Conservation (phyloP, 148 eudicot species). For the Fagopyrum tataricum region DNA sequence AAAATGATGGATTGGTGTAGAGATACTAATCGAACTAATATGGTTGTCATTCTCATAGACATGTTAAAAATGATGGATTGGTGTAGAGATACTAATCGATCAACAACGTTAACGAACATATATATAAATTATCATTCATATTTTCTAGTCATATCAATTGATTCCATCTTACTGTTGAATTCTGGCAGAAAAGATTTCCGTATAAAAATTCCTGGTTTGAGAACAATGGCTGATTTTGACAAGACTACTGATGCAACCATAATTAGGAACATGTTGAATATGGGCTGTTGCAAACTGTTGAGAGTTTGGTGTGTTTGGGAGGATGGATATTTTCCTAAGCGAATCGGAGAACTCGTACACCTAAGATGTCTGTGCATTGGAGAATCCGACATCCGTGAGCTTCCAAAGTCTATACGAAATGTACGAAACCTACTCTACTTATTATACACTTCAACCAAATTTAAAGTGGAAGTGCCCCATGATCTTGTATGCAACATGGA, state of each 20-base stretch:
- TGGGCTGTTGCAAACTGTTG: not conserved
- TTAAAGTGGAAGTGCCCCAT: not conserved
- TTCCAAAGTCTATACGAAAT: not conserved
- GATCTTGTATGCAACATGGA: not conserved
- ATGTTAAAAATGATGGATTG: no score
- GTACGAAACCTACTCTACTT: slow-evolving; percentile 1
- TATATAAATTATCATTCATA: not conserved
- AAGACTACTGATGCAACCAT: not conserved
- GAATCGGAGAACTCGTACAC: not conserved
- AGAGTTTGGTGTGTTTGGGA: not conserved
- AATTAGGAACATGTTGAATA: not conserved
- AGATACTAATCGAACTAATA: no score
- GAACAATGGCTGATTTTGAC: not conserved
- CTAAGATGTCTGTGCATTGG: not conserved
- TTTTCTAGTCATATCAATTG: not conserved
- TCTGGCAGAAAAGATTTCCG: not conserved
- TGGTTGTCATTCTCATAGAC: no score
- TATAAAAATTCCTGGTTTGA: not conserved
- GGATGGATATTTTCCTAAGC: not conserved
- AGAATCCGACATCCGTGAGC: not conserved
- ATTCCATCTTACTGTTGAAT: not conserved
- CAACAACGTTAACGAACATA: no score
- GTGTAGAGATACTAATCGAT: no score
- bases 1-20: no score
- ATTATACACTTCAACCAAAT: no score